These are phyloP conservation scores for Pseudocercospora eumusae DNA, from an alignment of 2,329 filamentous ascomycete genomes.

Conservation along the genomic window DNA sequence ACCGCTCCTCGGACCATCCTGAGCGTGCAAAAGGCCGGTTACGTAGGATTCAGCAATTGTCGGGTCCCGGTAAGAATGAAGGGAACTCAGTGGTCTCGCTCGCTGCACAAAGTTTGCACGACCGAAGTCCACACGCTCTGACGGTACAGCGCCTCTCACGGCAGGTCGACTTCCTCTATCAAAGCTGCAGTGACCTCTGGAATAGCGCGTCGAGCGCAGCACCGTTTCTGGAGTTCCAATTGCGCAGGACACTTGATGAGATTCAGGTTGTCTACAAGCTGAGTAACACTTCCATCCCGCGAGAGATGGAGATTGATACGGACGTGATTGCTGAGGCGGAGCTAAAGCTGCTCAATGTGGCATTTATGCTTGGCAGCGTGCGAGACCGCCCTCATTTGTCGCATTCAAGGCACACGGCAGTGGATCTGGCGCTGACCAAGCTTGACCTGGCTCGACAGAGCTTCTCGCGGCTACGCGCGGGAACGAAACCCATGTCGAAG, in stretches of 20 bases:
- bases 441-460: background rate
- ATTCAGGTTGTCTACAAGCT: slow-evolving; percentile 2
- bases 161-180: background rate
- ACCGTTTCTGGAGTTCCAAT: background rate
- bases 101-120: background rate
- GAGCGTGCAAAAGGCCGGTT: background rate
- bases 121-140: too few relatives aligned
- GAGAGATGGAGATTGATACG: background rate
- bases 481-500: background rate
- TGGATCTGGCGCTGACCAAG: background rate
- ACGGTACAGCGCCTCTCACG: background rate
- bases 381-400: background rate
- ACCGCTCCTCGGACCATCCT: background rate
- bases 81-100: background rate
- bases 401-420: background rate
- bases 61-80: background rate
- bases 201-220: background rate
- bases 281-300: background rate
- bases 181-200: background rate
- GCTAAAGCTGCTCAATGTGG: background rate
- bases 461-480: background rate
- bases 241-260: background rate
- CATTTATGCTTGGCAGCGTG: background rate
- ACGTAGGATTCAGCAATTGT: background rate
- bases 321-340: background rate